Percentiles rank a stretch among this genome's conserved stretches.
phyloP scores from a whole-genome alignment of 192 early-diverging fungal genomes.

The Piromyces finnis region DNA sequence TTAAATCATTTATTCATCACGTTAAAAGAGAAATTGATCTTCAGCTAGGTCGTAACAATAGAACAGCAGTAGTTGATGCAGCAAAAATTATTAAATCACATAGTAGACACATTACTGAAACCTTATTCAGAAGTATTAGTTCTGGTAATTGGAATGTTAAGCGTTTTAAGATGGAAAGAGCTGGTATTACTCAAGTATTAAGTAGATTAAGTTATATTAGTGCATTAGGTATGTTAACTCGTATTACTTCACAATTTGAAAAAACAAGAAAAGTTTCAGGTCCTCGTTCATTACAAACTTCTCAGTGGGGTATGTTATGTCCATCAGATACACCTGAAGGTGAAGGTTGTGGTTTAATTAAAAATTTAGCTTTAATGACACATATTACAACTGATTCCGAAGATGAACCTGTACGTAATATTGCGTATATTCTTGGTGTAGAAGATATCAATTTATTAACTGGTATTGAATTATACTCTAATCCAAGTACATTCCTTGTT shows the following conservation, averaged over 20 bases:
- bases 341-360: slow-evolving; percentile 91
- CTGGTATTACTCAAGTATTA: slow-evolving; percentile 91
- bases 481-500: slow-evolving; percentile 57
- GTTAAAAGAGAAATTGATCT: slow-evolving; percentile 84
- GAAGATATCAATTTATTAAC: slow-evolving; percentile 81
- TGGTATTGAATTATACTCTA: slow-evolving; percentile 67
- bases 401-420: slow-evolving; percentile 53
- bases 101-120: slow-evolving; percentile 72
- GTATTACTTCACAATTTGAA: slow-evolving; percentile 92
- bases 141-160: slow-evolving; percentile 97
- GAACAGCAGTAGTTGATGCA: slow-evolving; percentile 76
- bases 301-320: slow-evolving; percentile 95
- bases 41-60: slow-evolving; percentile 70
- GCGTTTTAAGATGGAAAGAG: slow-evolving; percentile 98
- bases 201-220: slow-evolving; percentile 83
- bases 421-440: slow-evolving; percentile 74
- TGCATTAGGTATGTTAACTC: slow-evolving; percentile 93
- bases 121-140: slow-evolving; percentile 80
- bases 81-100: slow-evolving; percentile 28
- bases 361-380: slow-evolving; percentile 91
- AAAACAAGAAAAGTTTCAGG: slow-evolving; percentile 95
- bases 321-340: slow-evolving; percentile 96
- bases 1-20: slow-evolving; percentile 77
- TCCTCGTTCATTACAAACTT: slow-evolving; percentile 88
- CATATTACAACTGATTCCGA: slow-evolving; percentile 94